Evolutionary conservation across 805 yeast genomes (phyloP), one percentile per base, ranked within the genome.

Genomic region (Spathaspora girioi): DNA sequence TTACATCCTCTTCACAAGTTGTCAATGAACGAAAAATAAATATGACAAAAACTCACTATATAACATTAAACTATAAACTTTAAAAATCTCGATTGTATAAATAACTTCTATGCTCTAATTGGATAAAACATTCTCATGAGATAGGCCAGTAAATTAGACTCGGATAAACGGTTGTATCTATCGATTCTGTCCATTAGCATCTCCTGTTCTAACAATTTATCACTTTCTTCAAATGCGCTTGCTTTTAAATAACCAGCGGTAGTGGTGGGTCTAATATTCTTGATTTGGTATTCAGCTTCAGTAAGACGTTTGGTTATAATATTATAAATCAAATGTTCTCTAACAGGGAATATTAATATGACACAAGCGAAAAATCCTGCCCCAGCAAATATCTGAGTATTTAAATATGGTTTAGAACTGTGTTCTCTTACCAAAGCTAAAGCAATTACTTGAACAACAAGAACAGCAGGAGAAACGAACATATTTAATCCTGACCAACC

Each of bases 301-400:
- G 26, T 32, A 7, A 58, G 48, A 44, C 59, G 50, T 29, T 49
- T 46, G 8, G 52, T 51, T 12, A 81, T 53, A 60, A 70, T 70
- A 43, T 77, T 64, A 42, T 72, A 57, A 2, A 84, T 78, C 51
- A 78, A 69, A 69, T 75, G 70, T 55, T 81, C 84, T 54, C 90
- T 69, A 18, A 81, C 67, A 0, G 79, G 66, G 1, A 80, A 52
- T 47, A 78, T 63, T 23, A 81, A 50, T 2, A 80, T 4, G 8
- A 76, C 57, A 0, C 77, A 77, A 14, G 63, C 64, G n/a, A 76
- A 59, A 54, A 76, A 78, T 43, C 76, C 60, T 15, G 73, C 60
- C 2, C 87, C 87, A 3, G 82, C 76, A 59, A 82, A 83, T 1
- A 82, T 70, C 57, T 83, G 88, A 1, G 86, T 75, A 55, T 83